phyloP scores from a whole-genome alignment of 2,329 filamentous ascomycete genomes.

The Pleoardoris graminearum region DNA sequence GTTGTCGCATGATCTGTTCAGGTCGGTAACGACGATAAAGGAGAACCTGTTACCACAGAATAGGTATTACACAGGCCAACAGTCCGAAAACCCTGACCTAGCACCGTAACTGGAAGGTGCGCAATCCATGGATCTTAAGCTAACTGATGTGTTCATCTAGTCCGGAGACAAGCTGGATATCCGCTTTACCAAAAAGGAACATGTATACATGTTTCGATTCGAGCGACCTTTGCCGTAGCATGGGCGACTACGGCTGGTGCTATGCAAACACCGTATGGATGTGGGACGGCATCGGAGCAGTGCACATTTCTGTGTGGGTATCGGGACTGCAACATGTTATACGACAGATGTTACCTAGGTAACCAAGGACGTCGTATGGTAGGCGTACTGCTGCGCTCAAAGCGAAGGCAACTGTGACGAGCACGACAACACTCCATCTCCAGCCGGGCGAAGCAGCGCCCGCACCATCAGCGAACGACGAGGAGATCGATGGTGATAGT shows the following conservation, averaged over 20 bases:
- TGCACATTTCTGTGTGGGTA: conserved; percentile 8
- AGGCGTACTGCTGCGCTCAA: conserved; percentile 5
- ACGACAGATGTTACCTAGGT: too few relatives aligned
- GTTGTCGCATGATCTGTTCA: too few relatives aligned
- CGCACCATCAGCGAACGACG: neutral
- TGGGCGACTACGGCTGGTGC: conserved; percentile 8
- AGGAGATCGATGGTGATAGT: neutral
- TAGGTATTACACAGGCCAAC: too few relatives aligned
- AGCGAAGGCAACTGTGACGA: conserved; percentile 3
- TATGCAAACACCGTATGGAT: conserved; percentile 5
- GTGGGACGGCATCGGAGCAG: conserved; percentile 8
- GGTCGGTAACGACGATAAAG: too few relatives aligned
- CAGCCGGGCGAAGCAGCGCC: conserved; percentile 6
- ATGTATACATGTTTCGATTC: neutral
- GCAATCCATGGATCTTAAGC: too few relatives aligned
- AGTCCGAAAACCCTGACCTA: too few relatives aligned
- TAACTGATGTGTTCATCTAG: too few relatives aligned
- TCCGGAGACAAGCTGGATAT: neutral
- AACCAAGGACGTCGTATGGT: conserved; percentile 1
- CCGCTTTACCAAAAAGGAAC: neutral
- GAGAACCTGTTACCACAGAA: too few relatives aligned
- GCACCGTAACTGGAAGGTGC: too few relatives aligned
- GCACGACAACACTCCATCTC: conserved; percentile 3
- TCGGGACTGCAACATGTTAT: neutral
- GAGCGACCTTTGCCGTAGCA: conserved; percentile 6